Evolutionary conservation across 208 protist genomes (phyloP), one percentile per base, ranked within the genome.

Genomic region (Balamuthia mandrillaris): DNA sequence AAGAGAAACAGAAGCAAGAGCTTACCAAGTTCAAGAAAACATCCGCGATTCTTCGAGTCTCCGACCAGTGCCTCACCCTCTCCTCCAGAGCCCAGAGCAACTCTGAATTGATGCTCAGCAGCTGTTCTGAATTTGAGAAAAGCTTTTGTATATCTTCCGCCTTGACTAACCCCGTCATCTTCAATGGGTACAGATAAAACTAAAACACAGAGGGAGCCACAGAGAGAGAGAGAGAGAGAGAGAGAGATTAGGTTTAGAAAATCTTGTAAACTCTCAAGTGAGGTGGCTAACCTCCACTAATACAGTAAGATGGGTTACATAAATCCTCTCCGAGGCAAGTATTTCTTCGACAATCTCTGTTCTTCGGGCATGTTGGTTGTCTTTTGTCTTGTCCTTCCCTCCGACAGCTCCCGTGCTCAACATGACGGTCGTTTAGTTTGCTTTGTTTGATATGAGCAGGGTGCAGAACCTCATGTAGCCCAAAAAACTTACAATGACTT

Each of bases 251-350:
- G 18, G 70, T 39, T n/a, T 18, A 10, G 21, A 21, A 49, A n/a
- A 9, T n/a, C n/a, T n/a, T n/a, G n/a, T n/a, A n/a, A n/a, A n/a
- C n/a, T n/a, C n/a, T n/a, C n/a, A n/a, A n/a, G n/a, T n/a, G n/a
- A n/a, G n/a, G 4, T 10, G 24, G n/a, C 29, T 2, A 41, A 37
- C 70, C 70, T 79, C 31, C 6, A 79, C 44, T 29, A 79, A 47
- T 4, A 58, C 49, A 4, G 42, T 3, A 16, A 79, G 21, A 47
- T 79, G 33, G 29, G 70, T 31, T 0, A 58, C 45, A 47, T 79
- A 79, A 18, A 47, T 79, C 21, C 70, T 39, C 44, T 79, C 70
- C 18, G 70, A 58, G 70, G 12, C 49, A 24, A 79, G 70, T 24
- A 79, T 39, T 39, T 79, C 70, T 3, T 47, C 33, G 24, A 47